A percentile compares a stretch with the other conserved stretches of the same genome.
phyloP scores from a whole-genome alignment of 495 filamentous ascomycete species.

The Neurospora sp. region DNA sequence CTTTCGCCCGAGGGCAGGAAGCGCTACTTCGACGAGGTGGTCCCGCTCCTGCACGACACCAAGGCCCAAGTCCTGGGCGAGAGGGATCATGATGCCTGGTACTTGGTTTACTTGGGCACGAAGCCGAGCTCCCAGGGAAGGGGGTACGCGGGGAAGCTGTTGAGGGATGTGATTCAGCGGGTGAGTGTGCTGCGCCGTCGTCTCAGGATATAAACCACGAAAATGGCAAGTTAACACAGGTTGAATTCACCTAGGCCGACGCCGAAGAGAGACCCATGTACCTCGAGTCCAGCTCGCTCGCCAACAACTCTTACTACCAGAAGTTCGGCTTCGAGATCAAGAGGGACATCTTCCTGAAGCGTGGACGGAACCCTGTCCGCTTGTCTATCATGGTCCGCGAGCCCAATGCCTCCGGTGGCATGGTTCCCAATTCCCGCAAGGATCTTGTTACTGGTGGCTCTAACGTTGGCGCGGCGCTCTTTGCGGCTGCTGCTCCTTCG shows the following conservation, averaged over 20 bases:
- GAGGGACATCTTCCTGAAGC: conserved; percentile 48
- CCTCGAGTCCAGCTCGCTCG: conserved; percentile 60
- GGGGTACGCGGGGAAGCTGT: conserved; percentile 58
- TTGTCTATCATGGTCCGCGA: conserved; percentile 72
- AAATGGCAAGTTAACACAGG: conserved; percentile 2
- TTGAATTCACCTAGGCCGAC: conserved; percentile 44
- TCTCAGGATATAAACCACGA: neutral
- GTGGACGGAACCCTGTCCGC: conserved; percentile 48
- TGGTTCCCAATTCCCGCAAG: conserved; percentile 7
- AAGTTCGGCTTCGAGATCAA: conserved; percentile 57
- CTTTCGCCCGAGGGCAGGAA: conserved; percentile 57
- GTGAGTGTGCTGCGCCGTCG: conserved; percentile 29
- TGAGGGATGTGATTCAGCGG: conserved; percentile 53
- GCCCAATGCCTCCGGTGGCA: conserved; percentile 25
- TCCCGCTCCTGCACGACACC: conserved; percentile 64
- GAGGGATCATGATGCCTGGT: conserved; percentile 54
- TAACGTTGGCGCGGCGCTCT: neutral
- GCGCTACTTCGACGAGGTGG: conserved; percentile 67
- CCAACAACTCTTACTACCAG: conserved; percentile 58
- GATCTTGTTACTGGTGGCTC: conserved; percentile 4
- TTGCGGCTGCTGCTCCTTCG: neutral
- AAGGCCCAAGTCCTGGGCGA: conserved; percentile 56
- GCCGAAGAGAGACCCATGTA: conserved; percentile 52
- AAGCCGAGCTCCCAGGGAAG: conserved; percentile 52
- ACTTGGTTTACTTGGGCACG: conserved; percentile 72